A percentile compares a stretch with the other conserved stretches of the same genome.
Evolutionary conservation across 2,329 filamentous ascomycete genomes (phyloP).

Genomic region (Aspergillus texensis): DNA sequence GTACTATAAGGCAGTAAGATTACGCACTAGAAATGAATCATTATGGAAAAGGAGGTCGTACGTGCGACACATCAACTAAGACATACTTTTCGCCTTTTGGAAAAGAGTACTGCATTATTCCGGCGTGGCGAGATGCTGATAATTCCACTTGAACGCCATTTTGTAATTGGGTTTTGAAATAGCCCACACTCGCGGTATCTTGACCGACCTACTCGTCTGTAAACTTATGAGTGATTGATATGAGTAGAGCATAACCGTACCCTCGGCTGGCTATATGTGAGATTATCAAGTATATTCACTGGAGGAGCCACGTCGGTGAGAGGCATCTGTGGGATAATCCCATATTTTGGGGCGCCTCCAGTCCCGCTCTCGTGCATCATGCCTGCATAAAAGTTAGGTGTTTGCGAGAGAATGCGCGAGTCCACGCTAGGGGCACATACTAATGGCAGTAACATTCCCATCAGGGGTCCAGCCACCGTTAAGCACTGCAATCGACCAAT

Average conservation of each 20-base stretch:
- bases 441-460: slow-evolving; percentile 54
- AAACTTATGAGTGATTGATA: background rate
- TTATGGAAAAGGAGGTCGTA: slow-evolving; percentile 14
- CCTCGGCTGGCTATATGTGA: slow-evolving; percentile 58
- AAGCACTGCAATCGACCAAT: slow-evolving; percentile 38
- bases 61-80: slow-evolving; percentile 60
- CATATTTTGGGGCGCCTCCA: slow-evolving; percentile 48
- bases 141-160: slow-evolving; percentile 64
- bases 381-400: slow-evolving; percentile 9
- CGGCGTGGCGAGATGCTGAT: slow-evolving; percentile 65
- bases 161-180: slow-evolving; percentile 63
- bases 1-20: slow-evolving; percentile 43
- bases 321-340: slow-evolving; percentile 37
- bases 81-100: slow-evolving; percentile 59
- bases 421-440: slow-evolving; percentile 12
- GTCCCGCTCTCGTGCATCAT: slow-evolving; percentile 55
- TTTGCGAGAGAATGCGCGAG: background rate
- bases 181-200: slow-evolving; percentile 63
- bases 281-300: slow-evolving; percentile 47
- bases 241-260: slow-evolving; percentile 38
- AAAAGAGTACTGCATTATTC: slow-evolving; percentile 67
- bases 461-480: slow-evolving; percentile 52
- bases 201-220: slow-evolving; percentile 36
- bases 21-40: background rate
- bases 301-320: slow-evolving; percentile 40